A percentile compares a stretch with the other conserved stretches of the same genome.
Evolutionary conservation across 768 basidiomycete genomes (phyloP).

Genomic region (Crassisporium funariophilum): DNA sequence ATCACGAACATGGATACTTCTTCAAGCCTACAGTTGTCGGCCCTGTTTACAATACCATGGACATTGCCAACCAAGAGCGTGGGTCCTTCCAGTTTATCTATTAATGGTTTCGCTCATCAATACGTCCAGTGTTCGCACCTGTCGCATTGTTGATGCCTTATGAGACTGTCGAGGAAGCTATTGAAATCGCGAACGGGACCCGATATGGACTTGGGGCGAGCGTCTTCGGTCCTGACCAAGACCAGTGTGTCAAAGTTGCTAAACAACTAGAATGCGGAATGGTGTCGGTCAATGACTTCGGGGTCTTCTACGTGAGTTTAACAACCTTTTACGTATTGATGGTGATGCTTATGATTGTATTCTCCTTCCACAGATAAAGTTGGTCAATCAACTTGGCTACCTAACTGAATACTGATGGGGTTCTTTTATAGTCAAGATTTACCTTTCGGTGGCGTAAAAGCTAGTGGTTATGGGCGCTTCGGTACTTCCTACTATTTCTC

Average conservation of each 20-base stretch:
- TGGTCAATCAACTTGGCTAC: conserved; percentile 28
- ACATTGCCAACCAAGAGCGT: conserved; percentile 82
- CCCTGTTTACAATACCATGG: conserved; percentile 68
- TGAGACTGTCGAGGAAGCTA: conserved; percentile 79
- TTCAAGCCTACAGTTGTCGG: conserved; percentile 89
- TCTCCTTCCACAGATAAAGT: conserved; percentile 72
- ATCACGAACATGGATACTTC: conserved; percentile 73
- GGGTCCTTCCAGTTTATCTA: conserved; percentile 30
- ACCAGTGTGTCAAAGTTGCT: conserved; percentile 78
- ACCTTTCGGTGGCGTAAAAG: conserved; percentile 93
- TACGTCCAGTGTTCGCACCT: conserved; percentile 81
- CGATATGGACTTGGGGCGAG: conserved; percentile 91
- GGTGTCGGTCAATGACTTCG: conserved; percentile 97
- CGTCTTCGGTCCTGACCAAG: conserved; percentile 88
- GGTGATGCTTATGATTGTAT: conserved; percentile 13
- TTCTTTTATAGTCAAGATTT: conserved; percentile 68
- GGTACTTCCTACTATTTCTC: conserved; percentile 44
- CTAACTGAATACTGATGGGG: conserved; percentile 10
- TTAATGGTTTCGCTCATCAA: conserved; percentile 5
- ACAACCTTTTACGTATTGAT: background rate
- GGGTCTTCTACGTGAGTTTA: conserved; percentile 74
- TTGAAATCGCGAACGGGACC: conserved; percentile 86
- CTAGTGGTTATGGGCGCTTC: conserved; percentile 92
- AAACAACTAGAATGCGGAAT: conserved; percentile 88
- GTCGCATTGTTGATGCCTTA: conserved; percentile 87